Conservation (phyloP, 2,329 filamentous ascomycete genomes). For the Aureobasidium sp. region DNA sequence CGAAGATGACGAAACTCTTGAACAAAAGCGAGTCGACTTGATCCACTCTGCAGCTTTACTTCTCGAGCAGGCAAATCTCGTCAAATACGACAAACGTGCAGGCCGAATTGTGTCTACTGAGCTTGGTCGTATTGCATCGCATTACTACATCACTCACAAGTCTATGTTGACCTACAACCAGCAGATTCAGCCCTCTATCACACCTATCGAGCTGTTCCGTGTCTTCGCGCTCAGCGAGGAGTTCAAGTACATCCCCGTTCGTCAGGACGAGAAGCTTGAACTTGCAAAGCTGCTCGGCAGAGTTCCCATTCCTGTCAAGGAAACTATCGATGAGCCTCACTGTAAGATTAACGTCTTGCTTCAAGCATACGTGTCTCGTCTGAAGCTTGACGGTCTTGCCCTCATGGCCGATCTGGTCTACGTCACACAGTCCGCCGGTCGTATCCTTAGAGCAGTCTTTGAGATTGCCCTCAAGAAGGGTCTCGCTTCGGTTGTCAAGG, state of each 20-base stretch:
- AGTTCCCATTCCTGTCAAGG: conserved; percentile 94
- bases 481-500: conserved; percentile 89
- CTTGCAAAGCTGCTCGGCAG: conserved; percentile 81
- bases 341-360: conserved; percentile 97
- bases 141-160: conserved; percentile 95
- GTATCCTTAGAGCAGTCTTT: conserved; percentile 91
- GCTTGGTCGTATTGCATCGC: conserved; percentile 88
- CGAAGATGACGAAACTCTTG: conserved; percentile 79
- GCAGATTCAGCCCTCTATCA: conserved; percentile 87
- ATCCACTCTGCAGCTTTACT: conserved; percentile 88
- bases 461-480: conserved; percentile 97
- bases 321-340: conserved; percentile 92
- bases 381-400: conserved; percentile 88
- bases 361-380: conserved; percentile 90
- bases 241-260: conserved; percentile 97
- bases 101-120: conserved; percentile 87
- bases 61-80: conserved; percentile 76
- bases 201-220: conserved; percentile 91
- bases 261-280: conserved; percentile 95
- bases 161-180: conserved; percentile 98
- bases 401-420: conserved; percentile 99
- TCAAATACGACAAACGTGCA: conserved; percentile 93
- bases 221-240: conserved; percentile 94
- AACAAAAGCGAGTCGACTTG: conserved; percentile 96
- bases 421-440: conserved; percentile 93